Conservation (phyloP, 2,329 filamentous ascomycete genomes). For the Alternaria brassicae region DNA sequence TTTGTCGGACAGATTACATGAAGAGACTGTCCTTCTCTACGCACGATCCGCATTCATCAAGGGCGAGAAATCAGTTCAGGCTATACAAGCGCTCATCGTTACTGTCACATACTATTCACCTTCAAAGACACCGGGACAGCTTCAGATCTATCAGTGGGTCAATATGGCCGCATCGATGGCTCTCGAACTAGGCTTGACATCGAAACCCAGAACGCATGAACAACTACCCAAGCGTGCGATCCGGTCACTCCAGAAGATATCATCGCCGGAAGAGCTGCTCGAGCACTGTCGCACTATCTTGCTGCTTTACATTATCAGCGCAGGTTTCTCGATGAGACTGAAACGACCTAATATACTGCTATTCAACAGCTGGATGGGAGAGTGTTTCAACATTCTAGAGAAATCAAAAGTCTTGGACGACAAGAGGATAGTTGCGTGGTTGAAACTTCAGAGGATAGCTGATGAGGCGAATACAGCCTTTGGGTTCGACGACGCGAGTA, state of each 20-base stretch:
- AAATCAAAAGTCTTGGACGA: constrained; percentile 44
- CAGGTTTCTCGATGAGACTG: constrained; percentile 44
- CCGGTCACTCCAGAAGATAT: constrained; percentile 43
- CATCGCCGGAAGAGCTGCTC: constrained; percentile 44
- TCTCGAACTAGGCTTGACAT: constrained; percentile 46
- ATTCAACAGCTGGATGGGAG: constrained; percentile 50
- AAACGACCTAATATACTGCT: constrained; percentile 45
- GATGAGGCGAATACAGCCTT: constrained; percentile 49
- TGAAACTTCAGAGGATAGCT: constrained; percentile 46
- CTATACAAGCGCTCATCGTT: constrained; percentile 45
- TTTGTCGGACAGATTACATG: constrained; percentile 43
- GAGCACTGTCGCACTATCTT: constrained; percentile 48
- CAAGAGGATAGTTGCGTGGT: constrained; percentile 38
- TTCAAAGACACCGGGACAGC: constrained; percentile 39
- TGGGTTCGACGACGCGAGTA: constrained; percentile 49
- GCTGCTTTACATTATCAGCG: constrained; percentile 41
- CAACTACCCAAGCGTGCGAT: constrained; percentile 47
- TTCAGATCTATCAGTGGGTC: constrained; percentile 46
- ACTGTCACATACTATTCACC: constrained; percentile 47
- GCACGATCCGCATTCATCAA: constrained; percentile 45
- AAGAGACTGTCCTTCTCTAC: constrained; percentile 45
- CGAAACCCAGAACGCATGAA: constrained; percentile 48
- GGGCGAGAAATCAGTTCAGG: constrained; percentile 49
- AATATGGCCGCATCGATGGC: constrained; percentile 49
- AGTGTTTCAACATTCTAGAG: constrained; percentile 40